Base-by-base conservation (phyloP, 2,329 filamentous ascomycete species). In the Neofusicoccum laricinum region DNA sequence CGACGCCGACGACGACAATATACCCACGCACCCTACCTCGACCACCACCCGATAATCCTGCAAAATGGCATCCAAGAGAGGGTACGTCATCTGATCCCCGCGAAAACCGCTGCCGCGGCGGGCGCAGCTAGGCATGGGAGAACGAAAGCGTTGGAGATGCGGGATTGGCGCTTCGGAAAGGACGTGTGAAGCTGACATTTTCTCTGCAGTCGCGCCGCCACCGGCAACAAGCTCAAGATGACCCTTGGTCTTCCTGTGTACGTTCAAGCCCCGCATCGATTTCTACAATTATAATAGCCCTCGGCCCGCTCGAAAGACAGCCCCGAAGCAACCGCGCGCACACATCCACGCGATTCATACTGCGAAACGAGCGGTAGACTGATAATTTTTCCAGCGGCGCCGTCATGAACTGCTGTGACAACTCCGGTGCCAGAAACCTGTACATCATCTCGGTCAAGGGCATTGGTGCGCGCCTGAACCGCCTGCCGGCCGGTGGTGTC, bases 191-290 rank as follows among this genome's bases (percentile, higher is more conserved):
- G 70, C 73, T 78, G 70, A 77, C 68, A n/a, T 63, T 45, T 32
- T 32, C 46, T 25, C 25, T 40, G 73, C 72, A 86, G 85, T 81
- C 84, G 86, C 78, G 85, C 92, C 88, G 91, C 90, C 91, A 90
- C 92, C 79, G 95, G 95, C 89, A 96, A 96, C 91, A 99, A 99
- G 91, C 91, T 98, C 79, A 98, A 97, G 91, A 99, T 99, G 95
- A 97, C 95, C 83, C 92, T 99, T 84, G 95, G 92, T 97, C 93
- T 99, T 79, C 95, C 95, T 85, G 93, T 97, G 93, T 97, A 96
- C 83, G 93, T 91, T 78, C 62, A 66, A 36, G 30, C 46, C 30
- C 41, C 30, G 55, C 55, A 59, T 21, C 66, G 63, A 64, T 36
- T 64, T 49, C 32, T 14, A 34, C 25, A 46, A 19, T 5, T 38